phyloP scores from a whole-genome alignment of 176 grass and related monocot species.

The Eremochloa ophiuroides region DNA sequence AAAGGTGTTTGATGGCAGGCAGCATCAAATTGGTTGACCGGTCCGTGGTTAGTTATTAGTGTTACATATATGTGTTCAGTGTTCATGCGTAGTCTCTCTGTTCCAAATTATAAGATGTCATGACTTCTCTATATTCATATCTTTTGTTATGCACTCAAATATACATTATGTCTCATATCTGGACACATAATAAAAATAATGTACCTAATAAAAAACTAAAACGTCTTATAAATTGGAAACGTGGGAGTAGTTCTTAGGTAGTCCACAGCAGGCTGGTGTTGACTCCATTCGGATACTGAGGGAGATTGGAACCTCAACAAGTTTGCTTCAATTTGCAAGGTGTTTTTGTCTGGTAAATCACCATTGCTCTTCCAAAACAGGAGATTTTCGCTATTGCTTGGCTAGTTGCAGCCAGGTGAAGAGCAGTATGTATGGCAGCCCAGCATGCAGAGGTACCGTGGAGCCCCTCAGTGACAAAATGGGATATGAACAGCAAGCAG shows the following conservation, averaged over 20 bases:
- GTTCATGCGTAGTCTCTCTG: background rate
- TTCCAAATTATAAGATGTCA: no score
- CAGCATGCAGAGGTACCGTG: background rate
- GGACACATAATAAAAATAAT: no score
- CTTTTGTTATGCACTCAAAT: no score
- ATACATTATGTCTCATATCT: no score
- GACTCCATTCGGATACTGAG: background rate
- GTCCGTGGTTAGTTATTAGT: slow-evolving; percentile 28
- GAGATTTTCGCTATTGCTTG: background rate
- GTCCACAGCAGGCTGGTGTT: background rate
- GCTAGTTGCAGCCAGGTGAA: background rate
- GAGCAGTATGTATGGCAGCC: background rate
- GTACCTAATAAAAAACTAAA: no score
- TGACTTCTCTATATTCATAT: no score
- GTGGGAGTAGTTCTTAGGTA: background rate
- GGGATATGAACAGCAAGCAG: background rate
- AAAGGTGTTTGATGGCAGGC: slow-evolving; percentile 19
- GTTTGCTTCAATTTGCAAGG: background rate
- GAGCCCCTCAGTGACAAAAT: background rate
- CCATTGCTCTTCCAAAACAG: background rate
- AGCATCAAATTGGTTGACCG: slow-evolving; percentile 32
- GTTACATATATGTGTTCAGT: slow-evolving; percentile 25
- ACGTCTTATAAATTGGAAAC: no score
- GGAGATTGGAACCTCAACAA: no score
- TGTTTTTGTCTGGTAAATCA: background rate